Base-by-base conservation (phyloP, 805 yeast genomes). In the Phaffomyces thermotolerans region DNA sequence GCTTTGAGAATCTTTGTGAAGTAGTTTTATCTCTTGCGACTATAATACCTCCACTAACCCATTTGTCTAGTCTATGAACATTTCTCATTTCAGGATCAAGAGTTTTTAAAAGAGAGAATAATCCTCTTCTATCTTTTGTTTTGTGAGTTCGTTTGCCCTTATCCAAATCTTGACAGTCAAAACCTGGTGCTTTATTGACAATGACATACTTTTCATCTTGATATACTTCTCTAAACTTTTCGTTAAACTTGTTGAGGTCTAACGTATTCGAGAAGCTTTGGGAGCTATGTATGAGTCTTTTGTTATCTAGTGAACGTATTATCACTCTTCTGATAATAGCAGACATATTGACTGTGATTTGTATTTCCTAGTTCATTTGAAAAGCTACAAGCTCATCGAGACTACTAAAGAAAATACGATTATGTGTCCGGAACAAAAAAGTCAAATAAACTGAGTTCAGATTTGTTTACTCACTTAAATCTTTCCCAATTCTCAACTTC, bases 31-130 rank as follows among this genome's bases (percentile, higher is more conserved):
- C 62, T 41, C 55, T 59, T 2, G 72, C 67, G 5, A 68, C 39
- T 3, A 69, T 52, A 37, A 68, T 43, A 1, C 72, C 72, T 20
- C 75, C 75, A 17, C 71, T 63, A 7, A 67, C 73, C 40, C 54
- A 47, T 24, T 53, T 56, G 44, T 70, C 74, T 18, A 70, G 47
- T 40, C 75, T 53, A 35, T 69, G 73, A 1, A 70, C 65, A 6
- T 58, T 54, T 37, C 59, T 54, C 42, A 60, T 52, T 4, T 48
- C 32, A 12, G 45, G 48, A 43, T 48, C 45, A 2, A 43, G 13
- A 2, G 31, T 37, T 4, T 37, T 37, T 6, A 49, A 44, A 30
- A 43, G 30, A 22, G 44, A 42, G 25, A 36, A 46, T 25, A 44
- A 20, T 4, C 59, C 59, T 10, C 33, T 22, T 33, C 25, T 44